Conservation (phyloP, 2,329 filamentous ascomycete species). For the Trichoderma asperellum region DNA sequence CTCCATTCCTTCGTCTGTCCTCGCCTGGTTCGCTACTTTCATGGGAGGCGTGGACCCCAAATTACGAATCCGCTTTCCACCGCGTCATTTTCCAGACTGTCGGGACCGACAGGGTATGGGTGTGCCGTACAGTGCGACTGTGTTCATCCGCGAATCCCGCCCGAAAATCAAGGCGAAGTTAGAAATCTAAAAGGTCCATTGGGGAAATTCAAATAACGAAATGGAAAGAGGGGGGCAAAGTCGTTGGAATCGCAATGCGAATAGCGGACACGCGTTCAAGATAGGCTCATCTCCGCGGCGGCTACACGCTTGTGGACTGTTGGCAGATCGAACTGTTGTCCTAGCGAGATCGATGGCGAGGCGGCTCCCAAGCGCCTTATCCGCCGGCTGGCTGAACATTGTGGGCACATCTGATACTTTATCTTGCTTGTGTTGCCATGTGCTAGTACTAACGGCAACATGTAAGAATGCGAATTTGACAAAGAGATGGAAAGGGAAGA, state of each 20-base stretch:
- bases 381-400: conserved; percentile 2
- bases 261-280: not conserved
- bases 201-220: not conserved
- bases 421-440: conserved; percentile 3
- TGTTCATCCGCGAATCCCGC: conserved; percentile 17
- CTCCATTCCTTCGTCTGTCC: conserved; percentile 1
- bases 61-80: conserved; percentile 37
- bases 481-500: not conserved
- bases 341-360: conserved; percentile 19
- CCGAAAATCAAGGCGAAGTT: not conserved
- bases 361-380: conserved; percentile 9
- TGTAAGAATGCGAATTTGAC: not conserved
- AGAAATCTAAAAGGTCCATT: not conserved
- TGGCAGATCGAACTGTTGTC: conserved; percentile 11
- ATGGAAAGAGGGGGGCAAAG: not conserved
- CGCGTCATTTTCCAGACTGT: conserved; percentile 45
- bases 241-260: not conserved
- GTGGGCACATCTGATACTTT: conserved; percentile 10
- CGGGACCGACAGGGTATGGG: conserved; percentile 34
- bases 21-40: conserved; percentile 3
- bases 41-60: conserved; percentile 24
- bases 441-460: not conserved
- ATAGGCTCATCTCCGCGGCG: not conserved
- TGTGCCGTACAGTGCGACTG: conserved; percentile 22
- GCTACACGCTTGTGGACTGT: not conserved